Evolutionary conservation across 495 filamentous ascomycete genomes (phyloP).

Genomic region (Xylaria sp.): DNA sequence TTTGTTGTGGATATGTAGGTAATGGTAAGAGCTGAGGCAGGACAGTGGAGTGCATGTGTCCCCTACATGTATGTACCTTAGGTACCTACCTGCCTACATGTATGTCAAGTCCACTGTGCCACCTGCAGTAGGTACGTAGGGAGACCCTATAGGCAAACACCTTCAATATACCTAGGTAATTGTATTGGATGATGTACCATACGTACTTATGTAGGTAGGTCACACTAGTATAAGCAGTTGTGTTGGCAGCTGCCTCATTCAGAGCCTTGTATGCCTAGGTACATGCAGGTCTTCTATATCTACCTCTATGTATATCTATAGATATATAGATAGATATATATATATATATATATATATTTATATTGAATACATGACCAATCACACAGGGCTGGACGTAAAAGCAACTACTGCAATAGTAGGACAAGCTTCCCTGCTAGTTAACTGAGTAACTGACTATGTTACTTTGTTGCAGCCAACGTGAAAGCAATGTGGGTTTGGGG

Average conservation of each 20-base stretch:
- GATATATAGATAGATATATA: not conserved
- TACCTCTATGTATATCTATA: not conserved
- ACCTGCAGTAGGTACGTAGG: no score
- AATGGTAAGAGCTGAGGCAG: not conserved
- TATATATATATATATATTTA: not conserved
- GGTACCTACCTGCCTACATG: no score
- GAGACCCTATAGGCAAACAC: no score
- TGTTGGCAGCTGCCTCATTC: no score
- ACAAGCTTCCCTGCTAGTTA: not conserved
- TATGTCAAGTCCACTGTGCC: no score
- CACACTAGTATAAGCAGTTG: no score
- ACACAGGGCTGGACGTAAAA: not conserved
- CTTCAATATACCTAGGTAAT: no score
- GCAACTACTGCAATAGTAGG: no score
- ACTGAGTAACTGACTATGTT: not conserved
- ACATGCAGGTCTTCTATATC: no score
- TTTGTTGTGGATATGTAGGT: not conserved
- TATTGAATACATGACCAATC: not conserved
- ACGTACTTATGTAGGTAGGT: no score
- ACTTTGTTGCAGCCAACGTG: not conserved
- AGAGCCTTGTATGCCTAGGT: not conserved
- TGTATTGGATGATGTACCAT: no score
- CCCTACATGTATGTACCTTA: not conserved
- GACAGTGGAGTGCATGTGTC: slow-evolving; percentile 7
- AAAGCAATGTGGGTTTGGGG: slow-evolving; percentile 12